phyloP scores from a whole-genome alignment of 257 asterid species.

The Plantago elongata region DNA sequence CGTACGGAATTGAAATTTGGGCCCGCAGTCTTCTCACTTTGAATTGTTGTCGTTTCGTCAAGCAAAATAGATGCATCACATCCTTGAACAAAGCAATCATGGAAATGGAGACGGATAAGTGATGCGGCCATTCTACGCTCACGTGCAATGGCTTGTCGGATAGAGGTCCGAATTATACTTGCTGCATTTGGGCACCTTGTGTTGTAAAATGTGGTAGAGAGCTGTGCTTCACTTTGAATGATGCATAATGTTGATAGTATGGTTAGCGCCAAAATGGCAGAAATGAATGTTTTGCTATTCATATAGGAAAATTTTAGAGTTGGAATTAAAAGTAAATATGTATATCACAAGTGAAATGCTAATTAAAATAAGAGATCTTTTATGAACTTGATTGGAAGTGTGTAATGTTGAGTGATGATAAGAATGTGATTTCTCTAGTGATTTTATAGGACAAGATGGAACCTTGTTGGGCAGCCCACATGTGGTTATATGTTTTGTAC shows the following conservation, averaged over 20 bases:
- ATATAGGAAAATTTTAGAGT: not conserved
- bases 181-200: slow-evolving; percentile 19
- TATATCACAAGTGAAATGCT: not conserved
- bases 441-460: not conserved
- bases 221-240: slow-evolving; percentile 19
- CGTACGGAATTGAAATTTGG: not conserved
- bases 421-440: not conserved
- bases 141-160: slow-evolving; percentile 9
- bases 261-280: not conserved
- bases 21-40: not conserved
- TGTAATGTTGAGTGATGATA: slow-evolving; percentile 7
- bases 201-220: slow-evolving; percentile 20
- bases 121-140: slow-evolving; percentile 22
- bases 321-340: not conserved
- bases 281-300: not conserved
- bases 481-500: too few relatives aligned
- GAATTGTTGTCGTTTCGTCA: slow-evolving; percentile 14
- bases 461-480: not conserved
- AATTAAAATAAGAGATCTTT: too few relatives aligned
- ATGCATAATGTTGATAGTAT: not conserved
- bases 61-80: slow-evolving; percentile 22
- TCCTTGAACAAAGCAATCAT: slow-evolving; percentile 18
- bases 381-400: too few relatives aligned
- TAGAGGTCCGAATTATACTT: slow-evolving; percentile 12
- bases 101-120: slow-evolving; percentile 14